Evolutionary conservation across 73 alveolate genomes (phyloP), one percentile per base, ranked within the genome.

Genomic region (Durusdinium trenchii): DNA sequence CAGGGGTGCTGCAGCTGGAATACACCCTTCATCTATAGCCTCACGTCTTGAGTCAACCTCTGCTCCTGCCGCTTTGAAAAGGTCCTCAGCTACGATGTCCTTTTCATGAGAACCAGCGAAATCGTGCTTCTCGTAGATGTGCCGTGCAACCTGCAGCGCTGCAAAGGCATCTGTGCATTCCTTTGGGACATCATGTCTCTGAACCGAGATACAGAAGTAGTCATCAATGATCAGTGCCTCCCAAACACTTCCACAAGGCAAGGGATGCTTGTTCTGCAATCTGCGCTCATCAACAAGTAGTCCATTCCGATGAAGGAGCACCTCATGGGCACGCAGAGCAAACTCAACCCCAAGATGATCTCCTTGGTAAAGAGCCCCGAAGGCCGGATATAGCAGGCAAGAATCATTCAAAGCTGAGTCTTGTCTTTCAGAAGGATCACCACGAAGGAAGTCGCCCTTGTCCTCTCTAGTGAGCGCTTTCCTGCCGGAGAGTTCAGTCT

Each of bases 341-440:
- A 23, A 85, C 79, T 85, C 94, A 7, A 85, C 94, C 32, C 94
- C 94, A 0, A 60, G 45, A 42, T 54, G 94, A 42, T 85, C 94
- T 1, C 94, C 94, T 6, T 85, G 94, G 42, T 52, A 60, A 0
- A 85, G 28, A 4, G 81, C 38, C 43, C 12, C 7, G 61, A 85
- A 85, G 45, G 60, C 38, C 0, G 51, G 51, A 51, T 45, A 60
- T 23, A 10, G 60, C 7, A 30, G 51, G 45, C 1, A 6, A 4
- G 3, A 2, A 7, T 5, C 50, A 10, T 52, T 16, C 0, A 5
- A 1, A 2, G 26, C 40, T 2, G 45, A 23, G 50, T 18, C 78
- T 45, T 16, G 7, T 16, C 7, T 73, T 9, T 48, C 60, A 23
- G 52, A 61, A 54, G 18, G 45, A 2, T 36, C 45, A 14, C 35